phyloP scores from a whole-genome alignment of 305 asterid species.

The Fraxinus velutina region DNA sequence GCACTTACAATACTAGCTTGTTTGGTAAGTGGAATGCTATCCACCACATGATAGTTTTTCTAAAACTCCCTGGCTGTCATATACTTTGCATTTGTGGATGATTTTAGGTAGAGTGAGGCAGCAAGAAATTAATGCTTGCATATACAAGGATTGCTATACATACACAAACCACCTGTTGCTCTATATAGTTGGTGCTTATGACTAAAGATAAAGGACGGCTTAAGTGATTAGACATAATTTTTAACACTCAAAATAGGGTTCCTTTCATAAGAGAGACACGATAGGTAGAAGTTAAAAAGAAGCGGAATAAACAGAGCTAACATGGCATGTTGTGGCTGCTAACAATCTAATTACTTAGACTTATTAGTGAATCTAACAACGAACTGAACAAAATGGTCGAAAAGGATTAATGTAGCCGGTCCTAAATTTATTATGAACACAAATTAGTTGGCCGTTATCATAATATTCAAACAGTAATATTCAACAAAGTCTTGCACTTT shows the following conservation, averaged over 20 bases:
- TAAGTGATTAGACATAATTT: not conserved
- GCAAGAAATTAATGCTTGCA: not conserved
- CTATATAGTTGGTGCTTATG: not conserved
- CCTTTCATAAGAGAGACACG: not conserved
- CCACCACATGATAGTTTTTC: not conserved
- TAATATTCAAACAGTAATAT: no score
- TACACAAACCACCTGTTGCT: not conserved
- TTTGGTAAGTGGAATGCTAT: not conserved
- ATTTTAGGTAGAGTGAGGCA: not conserved
- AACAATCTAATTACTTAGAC: no score
- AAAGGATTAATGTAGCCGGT: no score
- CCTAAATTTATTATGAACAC: no score
- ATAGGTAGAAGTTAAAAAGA: no score
- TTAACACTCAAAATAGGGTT: not conserved
- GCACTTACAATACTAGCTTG: not conserved
- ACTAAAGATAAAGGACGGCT: not conserved
- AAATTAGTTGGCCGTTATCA: no score
- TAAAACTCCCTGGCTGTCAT: not conserved
- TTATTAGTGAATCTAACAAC: no score
- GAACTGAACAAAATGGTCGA: no score
- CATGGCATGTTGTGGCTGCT: no score
- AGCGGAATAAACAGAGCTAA: no score
- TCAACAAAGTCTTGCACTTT: no score
- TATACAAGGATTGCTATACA: not conserved
- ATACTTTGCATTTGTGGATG: not conserved